Conservation (phyloP, 345 rosid species). For the Eucalyptus viminalis region DNA sequence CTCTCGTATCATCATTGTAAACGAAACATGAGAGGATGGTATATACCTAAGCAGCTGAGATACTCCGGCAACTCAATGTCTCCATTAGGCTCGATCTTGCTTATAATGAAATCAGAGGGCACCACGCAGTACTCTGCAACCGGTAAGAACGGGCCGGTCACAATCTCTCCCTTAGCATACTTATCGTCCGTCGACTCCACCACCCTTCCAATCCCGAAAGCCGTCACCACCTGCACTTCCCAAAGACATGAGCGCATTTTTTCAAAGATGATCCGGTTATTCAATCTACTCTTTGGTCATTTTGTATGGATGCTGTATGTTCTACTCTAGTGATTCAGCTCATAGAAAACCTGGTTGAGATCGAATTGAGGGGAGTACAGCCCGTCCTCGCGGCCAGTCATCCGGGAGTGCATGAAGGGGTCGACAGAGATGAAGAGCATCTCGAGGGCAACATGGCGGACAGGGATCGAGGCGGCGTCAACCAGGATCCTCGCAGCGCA, state of each 20-base stretch:
- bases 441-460: conserved; percentile 10
- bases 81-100: conserved; percentile 2
- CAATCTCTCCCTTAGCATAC: conserved; percentile 8
- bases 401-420: conserved; percentile 17
- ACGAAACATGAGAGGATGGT: background rate
- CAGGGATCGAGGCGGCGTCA: conserved; percentile 2
- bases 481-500: background rate
- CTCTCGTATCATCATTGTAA: background rate
- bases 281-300: background rate
- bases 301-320: background rate
- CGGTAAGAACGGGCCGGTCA: background rate
- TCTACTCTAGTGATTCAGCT: background rate
- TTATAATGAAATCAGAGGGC: background rate
- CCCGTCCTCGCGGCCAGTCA: conserved; percentile 22
- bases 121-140: conserved; percentile 14
- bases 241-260: background rate
- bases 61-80: conserved; percentile 10
- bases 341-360: conserved; percentile 11
- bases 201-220: conserved; percentile 24
- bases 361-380: conserved; percentile 7
- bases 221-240: background rate
- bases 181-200: conserved; percentile 10
- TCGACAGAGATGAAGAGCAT: conserved; percentile 22
- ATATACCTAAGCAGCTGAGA: conserved; percentile 18
- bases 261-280: background rate